A percentile compares a stretch with the other conserved stretches of the same genome.
Evolutionary conservation across 1,284 basidiomycete species (phyloP).

Genomic region (Tilletia caries): DNA sequence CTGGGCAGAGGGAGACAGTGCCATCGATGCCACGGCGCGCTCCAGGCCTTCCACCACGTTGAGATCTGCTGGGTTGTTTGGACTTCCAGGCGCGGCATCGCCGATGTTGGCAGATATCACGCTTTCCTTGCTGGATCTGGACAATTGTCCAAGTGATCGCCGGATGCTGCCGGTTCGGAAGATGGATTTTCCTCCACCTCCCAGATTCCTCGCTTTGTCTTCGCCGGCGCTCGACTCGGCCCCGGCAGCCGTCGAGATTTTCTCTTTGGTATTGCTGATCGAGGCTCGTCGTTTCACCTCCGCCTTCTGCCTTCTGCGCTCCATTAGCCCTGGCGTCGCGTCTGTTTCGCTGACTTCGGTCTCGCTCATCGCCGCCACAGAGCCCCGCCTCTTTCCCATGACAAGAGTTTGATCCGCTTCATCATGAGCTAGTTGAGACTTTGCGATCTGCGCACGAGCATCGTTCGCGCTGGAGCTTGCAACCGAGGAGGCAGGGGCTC

Average conservation of each 20-base stretch:
- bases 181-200: background rate
- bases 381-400: background rate
- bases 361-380: constrained; percentile 29
- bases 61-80: background rate
- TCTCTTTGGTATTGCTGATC: background rate
- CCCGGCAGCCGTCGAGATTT: background rate
- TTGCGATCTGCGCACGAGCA: constrained; percentile 18
- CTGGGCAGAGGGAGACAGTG: background rate
- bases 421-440: background rate
- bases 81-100: background rate
- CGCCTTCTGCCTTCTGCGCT: background rate
- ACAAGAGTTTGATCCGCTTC: background rate
- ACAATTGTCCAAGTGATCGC: background rate
- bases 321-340: constrained; percentile 55
- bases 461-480: constrained; percentile 18
- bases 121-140: constrained; percentile 6
- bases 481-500: constrained; percentile 24
- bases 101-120: background rate
- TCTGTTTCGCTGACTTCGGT: constrained; percentile 61
- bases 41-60: constrained; percentile 4
- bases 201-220: constrained; percentile 1
- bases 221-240: constrained; percentile 3
- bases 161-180: constrained; percentile 11
- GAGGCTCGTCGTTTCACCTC: background rate
- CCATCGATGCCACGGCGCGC: constrained; percentile 9